A percentile compares a stretch with the other conserved stretches of the same genome.
These are phyloP conservation scores for Apiosordaria backusii DNA, from an alignment of 495 filamentous ascomycete species.

Conservation along the genomic window DNA sequence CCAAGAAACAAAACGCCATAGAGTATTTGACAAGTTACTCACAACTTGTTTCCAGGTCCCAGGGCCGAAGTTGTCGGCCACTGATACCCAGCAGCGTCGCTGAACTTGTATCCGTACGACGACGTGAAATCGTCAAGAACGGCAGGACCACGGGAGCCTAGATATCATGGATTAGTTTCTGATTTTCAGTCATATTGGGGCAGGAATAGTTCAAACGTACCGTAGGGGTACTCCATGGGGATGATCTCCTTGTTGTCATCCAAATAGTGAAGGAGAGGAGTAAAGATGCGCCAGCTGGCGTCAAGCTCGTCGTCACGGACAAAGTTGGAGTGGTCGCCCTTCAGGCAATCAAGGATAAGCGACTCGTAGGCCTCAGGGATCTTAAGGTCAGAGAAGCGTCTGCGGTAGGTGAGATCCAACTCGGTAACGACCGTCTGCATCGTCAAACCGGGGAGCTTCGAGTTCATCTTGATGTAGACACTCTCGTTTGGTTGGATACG, in stretches of 20 bases:
- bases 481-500: conserved; percentile 99
- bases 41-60: conserved; percentile 66
- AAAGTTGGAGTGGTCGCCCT: conserved; percentile 99
- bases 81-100: conserved; percentile 92
- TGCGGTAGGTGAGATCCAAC: conserved; percentile 95
- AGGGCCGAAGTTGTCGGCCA: conserved; percentile 69
- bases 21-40: conserved; percentile 32
- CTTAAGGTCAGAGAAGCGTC: conserved; percentile 98
- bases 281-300: conserved; percentile 98
- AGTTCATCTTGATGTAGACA: conserved; percentile 99
- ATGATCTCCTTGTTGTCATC: conserved; percentile 99
- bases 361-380: conserved; percentile 99
- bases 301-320: conserved; percentile 98
- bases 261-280: conserved; percentile 93
- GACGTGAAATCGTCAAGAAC: conserved; percentile 98
- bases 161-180: neutral
- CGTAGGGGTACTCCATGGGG: conserved; percentile 99
- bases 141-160: conserved; percentile 92
- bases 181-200: neutral
- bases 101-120: conserved; percentile 98
- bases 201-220: conserved; percentile 52
- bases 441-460: conserved; percentile 93
- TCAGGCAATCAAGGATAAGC: conserved; percentile 93
- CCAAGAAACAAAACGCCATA: conserved; percentile 14
- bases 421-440: conserved; percentile 99